These are phyloP conservation scores for Novymonas esmeraldas DNA, from an alignment of 208 protist species.

Conservation along the genomic window DNA sequence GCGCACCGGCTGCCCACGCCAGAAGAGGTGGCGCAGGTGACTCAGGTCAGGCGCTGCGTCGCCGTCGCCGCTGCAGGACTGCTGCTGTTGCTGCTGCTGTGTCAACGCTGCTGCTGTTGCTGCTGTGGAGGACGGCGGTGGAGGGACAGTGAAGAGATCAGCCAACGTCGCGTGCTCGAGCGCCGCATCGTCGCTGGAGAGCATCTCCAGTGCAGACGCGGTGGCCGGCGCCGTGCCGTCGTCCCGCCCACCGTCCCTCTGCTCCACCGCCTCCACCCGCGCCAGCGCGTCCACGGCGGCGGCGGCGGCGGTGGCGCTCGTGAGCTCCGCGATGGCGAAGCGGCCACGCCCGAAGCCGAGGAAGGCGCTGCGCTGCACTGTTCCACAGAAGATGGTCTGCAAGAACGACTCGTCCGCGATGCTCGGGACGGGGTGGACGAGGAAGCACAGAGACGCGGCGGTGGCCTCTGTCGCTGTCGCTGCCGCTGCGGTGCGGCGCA, in stretches of 20 bases:
- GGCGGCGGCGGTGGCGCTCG: constrained; percentile 14
- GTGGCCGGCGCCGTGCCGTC: not conserved
- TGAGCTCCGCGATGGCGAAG: constrained; percentile 73
- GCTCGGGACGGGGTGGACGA: constrained; percentile 70
- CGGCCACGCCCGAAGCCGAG: constrained; percentile 56
- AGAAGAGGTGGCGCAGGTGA: constrained; percentile 44
- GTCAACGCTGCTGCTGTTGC: not conserved
- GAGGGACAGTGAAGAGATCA: constrained; percentile 28
- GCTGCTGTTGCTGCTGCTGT: not conserved
- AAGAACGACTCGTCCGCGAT: constrained; percentile 80
- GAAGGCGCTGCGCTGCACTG: constrained; percentile 60
- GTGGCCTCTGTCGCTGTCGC: not conserved
- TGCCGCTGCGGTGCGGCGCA: too few relatives aligned
- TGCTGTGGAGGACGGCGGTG: not conserved
- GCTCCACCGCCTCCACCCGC: not conserved
- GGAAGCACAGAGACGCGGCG: constrained; percentile 35
- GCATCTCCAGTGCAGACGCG: not conserved
- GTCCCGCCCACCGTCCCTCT: not conserved
- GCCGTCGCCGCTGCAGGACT: not conserved
- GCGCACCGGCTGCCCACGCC: constrained; percentile 37
- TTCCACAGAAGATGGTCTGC: constrained; percentile 52
- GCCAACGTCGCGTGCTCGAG: constrained; percentile 31
- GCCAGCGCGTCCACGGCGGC: constrained; percentile 23
- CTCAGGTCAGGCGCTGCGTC: constrained; percentile 18
- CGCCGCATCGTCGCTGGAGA: not conserved